Conservation (phyloP, 2,329 filamentous ascomycete genomes). For the Aspergillus sp. region DNA sequence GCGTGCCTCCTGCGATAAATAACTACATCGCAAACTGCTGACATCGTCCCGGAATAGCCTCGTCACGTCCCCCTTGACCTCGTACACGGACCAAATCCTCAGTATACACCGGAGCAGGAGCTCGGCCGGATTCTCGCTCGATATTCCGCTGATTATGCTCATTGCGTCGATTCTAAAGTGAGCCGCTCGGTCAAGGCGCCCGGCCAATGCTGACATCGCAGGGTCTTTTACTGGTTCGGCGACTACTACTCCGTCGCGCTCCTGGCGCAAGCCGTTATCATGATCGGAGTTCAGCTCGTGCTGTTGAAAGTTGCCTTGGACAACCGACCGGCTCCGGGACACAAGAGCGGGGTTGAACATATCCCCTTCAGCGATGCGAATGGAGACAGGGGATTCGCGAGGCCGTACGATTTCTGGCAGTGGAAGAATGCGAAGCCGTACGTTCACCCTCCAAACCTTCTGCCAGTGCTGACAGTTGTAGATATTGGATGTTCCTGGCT, state of each 20-base stretch:
- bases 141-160: conserved; percentile 71
- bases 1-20: conserved; percentile 21
- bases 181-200: conserved; percentile 14
- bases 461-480: conserved; percentile 25
- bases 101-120: conserved; percentile 64
- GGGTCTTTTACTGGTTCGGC: conserved; percentile 69
- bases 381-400: conserved; percentile 36
- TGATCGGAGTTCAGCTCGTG: conserved; percentile 62
- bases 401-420: conserved; percentile 68
- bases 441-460: conserved; percentile 20
- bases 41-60: conserved; percentile 48
- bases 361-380: conserved; percentile 43
- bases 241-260: conserved; percentile 63
- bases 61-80: conserved; percentile 65
- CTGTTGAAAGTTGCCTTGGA: conserved; percentile 65
- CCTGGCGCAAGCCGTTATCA: conserved; percentile 63
- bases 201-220: conserved; percentile 33
- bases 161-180: conserved; percentile 67
- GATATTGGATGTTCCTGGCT: conserved; percentile 62
- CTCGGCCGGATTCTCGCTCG: conserved; percentile 67
- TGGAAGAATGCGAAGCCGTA: conserved; percentile 61
- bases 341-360: conserved; percentile 46
- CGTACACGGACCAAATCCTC: conserved; percentile 69
- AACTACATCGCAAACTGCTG: neutral
- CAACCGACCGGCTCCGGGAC: conserved; percentile 54